These are phyloP conservation scores for Isoetes taiwanensis DNA, from an alignment of 75 land plant genomes.

Conservation along the genomic window DNA sequence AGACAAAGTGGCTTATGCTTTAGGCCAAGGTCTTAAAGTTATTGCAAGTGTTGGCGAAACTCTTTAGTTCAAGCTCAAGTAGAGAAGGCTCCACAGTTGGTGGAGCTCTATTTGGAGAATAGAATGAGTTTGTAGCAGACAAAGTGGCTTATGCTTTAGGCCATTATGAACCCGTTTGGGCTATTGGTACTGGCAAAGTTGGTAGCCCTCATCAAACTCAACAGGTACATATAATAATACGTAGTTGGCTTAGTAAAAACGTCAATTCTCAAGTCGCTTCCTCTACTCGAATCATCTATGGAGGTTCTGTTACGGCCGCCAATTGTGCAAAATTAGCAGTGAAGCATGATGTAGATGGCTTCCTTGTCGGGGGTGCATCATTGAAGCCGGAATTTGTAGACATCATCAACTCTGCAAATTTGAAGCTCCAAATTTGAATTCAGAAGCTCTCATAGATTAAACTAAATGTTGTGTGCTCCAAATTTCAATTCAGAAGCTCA, in stretches of 20 bases:
- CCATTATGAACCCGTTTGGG: conserved; percentile 10
- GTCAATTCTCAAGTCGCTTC: background rate
- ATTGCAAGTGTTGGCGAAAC: conserved; percentile 87
- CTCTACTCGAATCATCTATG: background rate
- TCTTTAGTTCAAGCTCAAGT: no score
- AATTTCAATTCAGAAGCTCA: no score
- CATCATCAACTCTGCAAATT: conserved; percentile 1
- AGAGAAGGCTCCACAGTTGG: no score
- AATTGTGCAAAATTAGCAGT: conserved; percentile 16
- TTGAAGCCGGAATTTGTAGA: conserved; percentile 10
- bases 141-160: conserved; percentile 74
- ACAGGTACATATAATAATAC: background rate
- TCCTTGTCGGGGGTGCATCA: conserved; percentile 26
- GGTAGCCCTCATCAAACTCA: background rate
- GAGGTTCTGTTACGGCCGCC: conserved; percentile 25
- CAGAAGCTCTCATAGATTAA: no score
- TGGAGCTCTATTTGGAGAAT: no score
- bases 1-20: conserved; percentile 75
- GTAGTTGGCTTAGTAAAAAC: background rate
- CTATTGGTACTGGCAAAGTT: conserved; percentile 9
- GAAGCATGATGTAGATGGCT: conserved; percentile 26
- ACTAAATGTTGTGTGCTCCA: no score
- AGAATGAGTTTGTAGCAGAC: conserved; percentile 89
- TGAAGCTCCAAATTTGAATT: no score
- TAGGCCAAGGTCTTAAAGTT: conserved; percentile 72